phyloP scores from a whole-genome alignment of 2,329 filamentous ascomycete genomes.

The Penicillium sumatraense region DNA sequence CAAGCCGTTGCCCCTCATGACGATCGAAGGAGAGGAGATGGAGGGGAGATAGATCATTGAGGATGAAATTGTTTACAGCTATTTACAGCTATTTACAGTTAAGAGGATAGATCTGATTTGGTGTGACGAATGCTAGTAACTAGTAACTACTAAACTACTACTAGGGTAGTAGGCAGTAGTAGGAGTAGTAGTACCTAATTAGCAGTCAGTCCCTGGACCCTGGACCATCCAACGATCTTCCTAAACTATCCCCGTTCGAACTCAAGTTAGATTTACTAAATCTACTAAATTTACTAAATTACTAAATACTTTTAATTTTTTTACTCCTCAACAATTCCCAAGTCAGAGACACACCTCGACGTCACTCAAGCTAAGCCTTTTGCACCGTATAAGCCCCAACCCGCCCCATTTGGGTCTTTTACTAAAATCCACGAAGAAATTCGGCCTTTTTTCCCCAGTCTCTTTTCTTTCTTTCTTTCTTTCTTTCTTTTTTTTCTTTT shows the following conservation, averaged over 20 bases:
- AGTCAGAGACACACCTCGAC: slow-evolving; percentile 9
- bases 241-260: no score
- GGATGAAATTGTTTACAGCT: no score
- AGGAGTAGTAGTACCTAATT: no score
- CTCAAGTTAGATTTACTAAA: background rate
- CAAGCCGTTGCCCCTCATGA: slow-evolving; percentile 29
- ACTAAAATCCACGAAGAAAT: no score
- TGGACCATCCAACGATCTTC: background rate
- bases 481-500: background rate
- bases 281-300: background rate
- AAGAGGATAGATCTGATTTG: no score
- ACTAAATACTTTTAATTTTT: background rate
- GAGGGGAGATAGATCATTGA: background rate
- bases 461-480: background rate
- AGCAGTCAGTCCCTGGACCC: no score
- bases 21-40: slow-evolving; percentile 13
- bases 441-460: background rate
- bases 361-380: slow-evolving; percentile 17
- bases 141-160: no score
- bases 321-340: background rate
- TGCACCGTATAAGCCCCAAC: background rate
- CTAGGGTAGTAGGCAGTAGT: no score
- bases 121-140: no score
- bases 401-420: background rate
- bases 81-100: no score